Conservation (phyloP, 2,329 filamentous ascomycete species). For the Rhynchosporium agropyri region DNA sequence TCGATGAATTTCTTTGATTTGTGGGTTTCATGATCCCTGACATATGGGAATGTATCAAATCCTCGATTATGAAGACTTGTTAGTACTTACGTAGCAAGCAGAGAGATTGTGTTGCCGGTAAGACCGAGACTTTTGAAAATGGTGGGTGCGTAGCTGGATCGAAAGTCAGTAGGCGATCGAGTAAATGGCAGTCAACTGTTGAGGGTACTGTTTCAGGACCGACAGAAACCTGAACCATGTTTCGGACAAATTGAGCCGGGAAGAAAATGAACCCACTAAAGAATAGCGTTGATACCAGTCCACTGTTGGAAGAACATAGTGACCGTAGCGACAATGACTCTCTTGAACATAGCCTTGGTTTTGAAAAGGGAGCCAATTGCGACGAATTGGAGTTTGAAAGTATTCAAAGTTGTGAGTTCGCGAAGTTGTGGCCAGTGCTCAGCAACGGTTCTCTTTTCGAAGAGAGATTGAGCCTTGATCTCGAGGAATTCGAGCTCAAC, state of each 20-base stretch:
- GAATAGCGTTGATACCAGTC: slow-evolving; percentile 49
- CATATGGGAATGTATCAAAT: too few relatives aligned
- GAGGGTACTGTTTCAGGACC: background rate
- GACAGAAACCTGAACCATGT: background rate
- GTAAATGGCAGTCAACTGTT: background rate
- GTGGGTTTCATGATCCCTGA: too few relatives aligned
- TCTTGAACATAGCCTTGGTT: slow-evolving; percentile 66
- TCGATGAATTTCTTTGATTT: too few relatives aligned
- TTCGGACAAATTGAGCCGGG: background rate
- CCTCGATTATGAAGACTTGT: too few relatives aligned
- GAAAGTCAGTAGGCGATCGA: background rate
- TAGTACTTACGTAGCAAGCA: slow-evolving; percentile 58
- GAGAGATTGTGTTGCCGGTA: slow-evolving; percentile 50
- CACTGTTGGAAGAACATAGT: slow-evolving; percentile 65
- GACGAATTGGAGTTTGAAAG: slow-evolving; percentile 70
- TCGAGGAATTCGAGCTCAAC: slow-evolving; percentile 79
- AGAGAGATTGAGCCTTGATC: slow-evolving; percentile 77
- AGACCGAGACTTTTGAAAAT: slow-evolving; percentile 52
- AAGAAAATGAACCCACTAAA: slow-evolving; percentile 33
- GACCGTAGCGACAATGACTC: slow-evolving; percentile 64
- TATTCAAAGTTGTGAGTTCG: slow-evolving; percentile 62
- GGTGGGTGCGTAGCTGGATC: slow-evolving; percentile 47
- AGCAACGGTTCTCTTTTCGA: slow-evolving; percentile 71
- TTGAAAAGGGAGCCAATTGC: slow-evolving; percentile 67
- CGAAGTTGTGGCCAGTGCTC: slow-evolving; percentile 69